A percentile compares a stretch with the other conserved stretches of the same genome.
Evolutionary conservation across 192 early-diverging fungal genomes (phyloP).

Genomic region (Borealophlyctis nickersoniae): DNA sequence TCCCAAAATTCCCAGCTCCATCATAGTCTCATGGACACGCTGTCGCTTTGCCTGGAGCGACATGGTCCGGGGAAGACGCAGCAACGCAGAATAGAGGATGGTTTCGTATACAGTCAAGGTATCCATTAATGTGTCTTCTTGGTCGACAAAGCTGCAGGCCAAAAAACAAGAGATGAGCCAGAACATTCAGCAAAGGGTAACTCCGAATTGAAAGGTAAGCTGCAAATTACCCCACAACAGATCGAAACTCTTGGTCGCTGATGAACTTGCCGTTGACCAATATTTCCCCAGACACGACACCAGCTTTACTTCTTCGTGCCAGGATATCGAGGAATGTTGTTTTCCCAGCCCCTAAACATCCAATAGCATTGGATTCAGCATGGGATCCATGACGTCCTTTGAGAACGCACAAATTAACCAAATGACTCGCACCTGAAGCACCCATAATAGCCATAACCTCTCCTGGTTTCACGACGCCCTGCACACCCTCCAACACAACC

Average conservation of each 20-base stretch:
- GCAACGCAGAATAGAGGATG: slow-evolving; percentile 80
- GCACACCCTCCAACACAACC: slow-evolving; percentile 61
- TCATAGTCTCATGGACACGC: slow-evolving; percentile 67
- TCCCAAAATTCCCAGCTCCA: slow-evolving; percentile 77
- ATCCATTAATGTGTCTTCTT: slow-evolving; percentile 82
- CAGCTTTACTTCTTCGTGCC: slow-evolving; percentile 74
- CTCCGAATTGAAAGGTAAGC: background rate
- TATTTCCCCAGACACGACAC: slow-evolving; percentile 71
- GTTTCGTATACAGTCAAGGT: slow-evolving; percentile 91
- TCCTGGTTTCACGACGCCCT: slow-evolving; percentile 76
- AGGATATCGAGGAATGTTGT: slow-evolving; percentile 89
- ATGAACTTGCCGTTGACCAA: slow-evolving; percentile 75
- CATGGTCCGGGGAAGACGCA: slow-evolving; percentile 75
- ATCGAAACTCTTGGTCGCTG: slow-evolving; percentile 53
- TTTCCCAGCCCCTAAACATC: slow-evolving; percentile 67
- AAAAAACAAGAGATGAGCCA: background rate
- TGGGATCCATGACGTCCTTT: background rate
- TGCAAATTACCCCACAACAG: slow-evolving; percentile 39
- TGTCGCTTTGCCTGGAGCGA: slow-evolving; percentile 40
- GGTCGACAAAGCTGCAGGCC: slow-evolving; percentile 72
- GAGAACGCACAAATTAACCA: background rate
- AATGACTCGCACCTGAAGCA: slow-evolving; percentile 52
- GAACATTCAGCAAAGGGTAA: background rate
- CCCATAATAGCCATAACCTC: slow-evolving; percentile 93
- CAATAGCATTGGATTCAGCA: slow-evolving; percentile 19